A percentile compares a stretch with the other conserved stretches of the same genome.
Evolutionary conservation across 805 yeast species (phyloP).

Genomic region (Ogataea zsoltii): DNA sequence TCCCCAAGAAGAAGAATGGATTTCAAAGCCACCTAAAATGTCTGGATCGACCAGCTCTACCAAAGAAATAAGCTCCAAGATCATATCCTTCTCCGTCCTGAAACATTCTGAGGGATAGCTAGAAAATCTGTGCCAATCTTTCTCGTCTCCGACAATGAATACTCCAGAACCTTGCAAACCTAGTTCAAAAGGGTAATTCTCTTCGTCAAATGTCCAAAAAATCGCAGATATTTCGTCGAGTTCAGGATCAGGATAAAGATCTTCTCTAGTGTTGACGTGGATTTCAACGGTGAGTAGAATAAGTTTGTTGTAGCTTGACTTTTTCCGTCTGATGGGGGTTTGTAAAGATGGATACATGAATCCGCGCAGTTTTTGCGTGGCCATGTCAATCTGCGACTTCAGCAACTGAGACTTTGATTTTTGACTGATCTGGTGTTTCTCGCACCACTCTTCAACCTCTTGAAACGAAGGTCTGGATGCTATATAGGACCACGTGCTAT

Average conservation of each 20-base stretch:
- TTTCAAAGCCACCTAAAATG: slow-evolving; percentile 81
- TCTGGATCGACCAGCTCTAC: slow-evolving; percentile 81
- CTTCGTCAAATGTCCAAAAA: slow-evolving; percentile 62
- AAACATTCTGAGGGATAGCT: slow-evolving; percentile 41
- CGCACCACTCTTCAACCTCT: slow-evolving; percentile 39
- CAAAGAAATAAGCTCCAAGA: slow-evolving; percentile 53
- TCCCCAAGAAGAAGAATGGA: slow-evolving; percentile 86
- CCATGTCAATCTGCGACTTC: slow-evolving; percentile 53
- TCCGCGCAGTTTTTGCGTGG: slow-evolving; percentile 41
- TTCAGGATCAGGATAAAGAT: slow-evolving; percentile 62
- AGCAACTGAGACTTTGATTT: slow-evolving; percentile 19
- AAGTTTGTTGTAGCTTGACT: slow-evolving; percentile 46
- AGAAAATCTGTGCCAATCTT: slow-evolving; percentile 18
- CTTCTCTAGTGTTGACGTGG: slow-evolving; percentile 57
- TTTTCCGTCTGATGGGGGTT: slow-evolving; percentile 31
- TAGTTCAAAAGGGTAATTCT: slow-evolving; percentile 35
- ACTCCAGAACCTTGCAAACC: slow-evolving; percentile 41
- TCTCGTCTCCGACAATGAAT: slow-evolving; percentile 19
- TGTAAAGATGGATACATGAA: slow-evolving; percentile 40
- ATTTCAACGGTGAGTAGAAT: slow-evolving; percentile 67
- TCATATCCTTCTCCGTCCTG: slow-evolving; percentile 57
- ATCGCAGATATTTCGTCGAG: slow-evolving; percentile 59
- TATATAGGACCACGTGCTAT: slow-evolving; percentile 47
- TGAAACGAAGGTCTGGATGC: slow-evolving; percentile 48
- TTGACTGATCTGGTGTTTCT: slow-evolving; percentile 17